A percentile compares a stretch with the other conserved stretches of the same genome.
Evolutionary conservation across 2,329 filamentous ascomycete species (phyloP).

Genomic region (Exophiala calicioides): DNA sequence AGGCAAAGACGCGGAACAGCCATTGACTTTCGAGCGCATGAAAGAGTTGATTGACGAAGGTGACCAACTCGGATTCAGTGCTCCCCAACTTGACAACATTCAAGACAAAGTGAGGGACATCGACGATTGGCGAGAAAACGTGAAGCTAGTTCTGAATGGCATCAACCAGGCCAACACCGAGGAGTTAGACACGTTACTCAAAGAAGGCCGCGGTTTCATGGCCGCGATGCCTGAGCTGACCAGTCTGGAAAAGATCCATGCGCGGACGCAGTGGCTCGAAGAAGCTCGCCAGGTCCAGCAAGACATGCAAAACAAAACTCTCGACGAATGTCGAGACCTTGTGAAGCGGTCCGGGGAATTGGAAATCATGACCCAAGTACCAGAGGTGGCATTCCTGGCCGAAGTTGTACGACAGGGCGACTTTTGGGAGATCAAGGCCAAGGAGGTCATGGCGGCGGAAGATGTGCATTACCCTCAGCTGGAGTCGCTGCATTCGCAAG

Average conservation of each 20-base stretch:
- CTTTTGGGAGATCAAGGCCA: slow-evolving; percentile 89
- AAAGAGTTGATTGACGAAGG: slow-evolving; percentile 80
- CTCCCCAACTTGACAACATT: slow-evolving; percentile 82
- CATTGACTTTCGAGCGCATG: slow-evolving; percentile 80
- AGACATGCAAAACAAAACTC: slow-evolving; percentile 66
- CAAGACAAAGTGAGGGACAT: slow-evolving; percentile 84
- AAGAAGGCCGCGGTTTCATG: slow-evolving; percentile 84
- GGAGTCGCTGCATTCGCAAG: slow-evolving; percentile 85
- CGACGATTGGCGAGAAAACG: slow-evolving; percentile 77
- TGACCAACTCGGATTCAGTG: slow-evolving; percentile 87
- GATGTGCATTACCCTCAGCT: slow-evolving; percentile 91
- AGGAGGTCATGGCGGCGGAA: slow-evolving; percentile 89
- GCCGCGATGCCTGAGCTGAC: slow-evolving; percentile 90
- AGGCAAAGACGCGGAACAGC: slow-evolving; percentile 78
- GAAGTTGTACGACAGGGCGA: slow-evolving; percentile 76
- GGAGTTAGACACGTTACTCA: slow-evolving; percentile 86
- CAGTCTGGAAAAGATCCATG: slow-evolving; percentile 73
- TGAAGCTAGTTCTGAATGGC: slow-evolving; percentile 68
- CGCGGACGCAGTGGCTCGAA: slow-evolving; percentile 86
- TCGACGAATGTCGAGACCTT: slow-evolving; percentile 76
- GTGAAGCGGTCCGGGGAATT: slow-evolving; percentile 76
- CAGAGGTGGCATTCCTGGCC: slow-evolving; percentile 72
- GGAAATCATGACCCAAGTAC: slow-evolving; percentile 76
- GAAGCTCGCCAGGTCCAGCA: slow-evolving; percentile 67
- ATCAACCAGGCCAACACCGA: slow-evolving; percentile 64